These are phyloP conservation scores for Novymonas esmeraldas DNA, from an alignment of 208 protist genomes.

Conservation along the genomic window DNA sequence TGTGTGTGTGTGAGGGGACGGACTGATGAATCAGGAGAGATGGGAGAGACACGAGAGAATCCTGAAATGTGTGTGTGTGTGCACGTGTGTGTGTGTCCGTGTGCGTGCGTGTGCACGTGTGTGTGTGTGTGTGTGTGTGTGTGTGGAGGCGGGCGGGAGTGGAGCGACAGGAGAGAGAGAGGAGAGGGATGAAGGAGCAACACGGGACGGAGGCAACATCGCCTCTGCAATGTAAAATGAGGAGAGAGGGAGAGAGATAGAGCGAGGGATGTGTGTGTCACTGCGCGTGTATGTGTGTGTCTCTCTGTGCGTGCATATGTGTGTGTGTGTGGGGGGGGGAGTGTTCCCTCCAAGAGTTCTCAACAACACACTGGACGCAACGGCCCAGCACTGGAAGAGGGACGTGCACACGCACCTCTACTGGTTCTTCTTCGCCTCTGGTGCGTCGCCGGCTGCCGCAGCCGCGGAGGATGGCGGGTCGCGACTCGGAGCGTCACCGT, in stretches of 20 bases:
- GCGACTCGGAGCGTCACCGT: no score
- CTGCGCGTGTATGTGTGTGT: background rate
- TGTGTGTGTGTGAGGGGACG: background rate
- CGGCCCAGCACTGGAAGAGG: constrained; percentile 1
- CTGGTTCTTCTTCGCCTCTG: constrained; percentile 33
- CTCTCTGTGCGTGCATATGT: background rate
- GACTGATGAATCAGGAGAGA: constrained; percentile 11
- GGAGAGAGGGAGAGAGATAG: constrained; percentile 1
- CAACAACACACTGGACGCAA: no score
- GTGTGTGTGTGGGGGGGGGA: background rate
- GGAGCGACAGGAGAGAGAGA: constrained; percentile 4
- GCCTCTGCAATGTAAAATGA: no score
- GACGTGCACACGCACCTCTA: constrained; percentile 2
- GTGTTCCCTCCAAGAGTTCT: no score
- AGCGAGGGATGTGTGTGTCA: background rate
- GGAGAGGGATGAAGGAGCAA: background rate
- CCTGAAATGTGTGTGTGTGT: background rate
- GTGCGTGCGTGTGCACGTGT: background rate
- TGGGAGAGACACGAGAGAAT: constrained; percentile 12
- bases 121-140: background rate
- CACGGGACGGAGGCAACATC: background rate
- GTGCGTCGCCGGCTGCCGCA: background rate
- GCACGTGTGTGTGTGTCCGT: constrained; percentile 1
- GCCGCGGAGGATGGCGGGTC: background rate
- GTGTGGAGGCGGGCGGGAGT: background rate